Evolutionary conservation across 441 rosid genomes (phyloP), one percentile per base, ranked within the genome.

Genomic region (Geranium incanum): DNA sequence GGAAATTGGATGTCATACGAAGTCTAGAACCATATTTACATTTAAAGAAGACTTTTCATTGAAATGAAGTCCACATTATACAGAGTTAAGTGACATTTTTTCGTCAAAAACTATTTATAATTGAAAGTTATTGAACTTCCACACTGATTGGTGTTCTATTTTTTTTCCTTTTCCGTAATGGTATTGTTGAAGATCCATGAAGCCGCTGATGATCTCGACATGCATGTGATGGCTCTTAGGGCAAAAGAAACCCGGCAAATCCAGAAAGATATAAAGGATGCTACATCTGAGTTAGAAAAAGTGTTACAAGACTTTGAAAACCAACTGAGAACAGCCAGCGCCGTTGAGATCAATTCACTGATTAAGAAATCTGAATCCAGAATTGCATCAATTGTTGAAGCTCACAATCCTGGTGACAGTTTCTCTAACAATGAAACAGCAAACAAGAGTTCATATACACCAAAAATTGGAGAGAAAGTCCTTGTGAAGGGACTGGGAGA

Each of bases 401-500:
- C 87, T 73, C 83, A 82, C 72, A 67, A 66, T 48, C 90, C 92
- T 71, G 68, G 39, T 41, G 78, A 83, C 43, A 69, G 76, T 74
- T 74, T 72, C 12, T 50, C 80, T 57, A 70, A 39, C 18, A 72
- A 38, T 73, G 86, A 86, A 83, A 68, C 63, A 1, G 77, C 77
- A 71, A 21, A 70, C 39, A 76, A 41, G 48, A 41, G 64, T 70
- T 75, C 79, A 4, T 84, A 85, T 74, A 70, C 76, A 37, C 97
- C 90, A 23, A 75, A 81, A 71, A 65, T 62, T 55, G 98, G 97
- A 78, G 97, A 94, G 83, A 81, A 85, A 75, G 95, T 91, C 70
- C 76, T 70, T 28, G 91, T 91, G 72, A 87, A 84, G 80, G 79
- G 85, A 69, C 78, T 91, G 37, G 97, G 98, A 71, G 79, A 76